Evolutionary conservation across 2,329 filamentous ascomycete species (phyloP).

Genomic region (Monilinia laxa): DNA sequence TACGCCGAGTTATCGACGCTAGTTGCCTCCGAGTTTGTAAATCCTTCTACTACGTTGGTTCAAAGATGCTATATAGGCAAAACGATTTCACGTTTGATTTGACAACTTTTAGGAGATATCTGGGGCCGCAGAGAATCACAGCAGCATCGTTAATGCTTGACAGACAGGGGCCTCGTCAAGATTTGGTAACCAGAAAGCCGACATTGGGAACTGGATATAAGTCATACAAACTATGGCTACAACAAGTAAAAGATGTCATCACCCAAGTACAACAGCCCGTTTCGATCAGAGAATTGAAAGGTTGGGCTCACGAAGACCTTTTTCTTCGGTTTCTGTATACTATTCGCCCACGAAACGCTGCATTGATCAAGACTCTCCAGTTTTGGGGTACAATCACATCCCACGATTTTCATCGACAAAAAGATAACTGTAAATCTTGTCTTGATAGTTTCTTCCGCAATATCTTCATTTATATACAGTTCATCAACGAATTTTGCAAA

Average conservation of each 20-base stretch:
- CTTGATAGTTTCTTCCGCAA: neutral
- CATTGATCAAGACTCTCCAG: neutral
- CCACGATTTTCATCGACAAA: neutral
- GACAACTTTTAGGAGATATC: neutral
- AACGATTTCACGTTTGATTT: conserved; percentile 4
- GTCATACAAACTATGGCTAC: neutral
- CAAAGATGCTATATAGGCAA: neutral
- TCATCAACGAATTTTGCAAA: neutral
- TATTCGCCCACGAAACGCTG: neutral
- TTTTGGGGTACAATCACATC: neutral
- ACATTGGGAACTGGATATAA: neutral
- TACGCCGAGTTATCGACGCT: neutral
- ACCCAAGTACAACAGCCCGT: neutral
- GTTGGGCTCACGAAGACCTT: neutral
- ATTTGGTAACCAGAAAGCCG: neutral
- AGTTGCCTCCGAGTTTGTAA: conserved; percentile 5
- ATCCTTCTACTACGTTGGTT: neutral
- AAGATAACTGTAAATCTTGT: neutral
- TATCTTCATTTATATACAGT: neutral
- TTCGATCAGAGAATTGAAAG: neutral
- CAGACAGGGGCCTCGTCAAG: neutral
- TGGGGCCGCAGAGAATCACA: neutral
- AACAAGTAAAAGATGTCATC: neutral
- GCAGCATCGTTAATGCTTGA: neutral
- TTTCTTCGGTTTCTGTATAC: neutral